Conservation (phyloP, 2,329 filamentous ascomycete species). For the Cladosporium oxysporum region DNA sequence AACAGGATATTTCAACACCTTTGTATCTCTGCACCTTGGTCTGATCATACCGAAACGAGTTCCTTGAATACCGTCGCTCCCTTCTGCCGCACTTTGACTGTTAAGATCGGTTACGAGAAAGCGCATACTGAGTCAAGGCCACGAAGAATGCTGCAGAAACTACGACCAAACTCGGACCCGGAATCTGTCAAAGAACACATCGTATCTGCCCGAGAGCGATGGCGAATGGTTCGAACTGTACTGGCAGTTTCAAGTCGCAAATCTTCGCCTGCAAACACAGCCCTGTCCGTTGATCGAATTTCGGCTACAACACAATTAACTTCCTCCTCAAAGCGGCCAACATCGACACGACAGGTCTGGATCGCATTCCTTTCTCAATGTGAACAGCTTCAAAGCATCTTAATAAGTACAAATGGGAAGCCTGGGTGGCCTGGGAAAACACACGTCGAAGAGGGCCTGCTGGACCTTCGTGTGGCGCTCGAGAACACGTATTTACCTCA, state of each 20-base stretch:
- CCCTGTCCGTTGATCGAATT: not conserved
- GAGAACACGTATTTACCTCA: conserved; percentile 27
- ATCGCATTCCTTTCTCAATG: conserved; percentile 25
- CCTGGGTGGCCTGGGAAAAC: conserved; percentile 34
- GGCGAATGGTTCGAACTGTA: not conserved
- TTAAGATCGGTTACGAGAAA: conserved; percentile 22
- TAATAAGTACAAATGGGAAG: conserved; percentile 31
- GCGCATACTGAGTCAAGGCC: not conserved
- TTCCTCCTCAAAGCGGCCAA: not conserved
- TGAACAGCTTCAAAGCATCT: conserved; percentile 25
- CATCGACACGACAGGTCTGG: not conserved
- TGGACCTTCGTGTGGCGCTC: conserved; percentile 32
- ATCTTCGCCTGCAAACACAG: not conserved
- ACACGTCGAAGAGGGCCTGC: conserved; percentile 30
- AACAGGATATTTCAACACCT: conserved; percentile 24
- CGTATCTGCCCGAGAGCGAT: not conserved
- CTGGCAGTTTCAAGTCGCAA: not conserved
- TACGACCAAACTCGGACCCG: not conserved
- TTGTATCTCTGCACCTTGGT: conserved; percentile 24
- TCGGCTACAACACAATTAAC: not conserved
- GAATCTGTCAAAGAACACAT: not conserved
- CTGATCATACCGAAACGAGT: not conserved
- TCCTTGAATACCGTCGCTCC: conserved; percentile 18
- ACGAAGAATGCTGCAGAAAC: not conserved
- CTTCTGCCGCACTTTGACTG: conserved; percentile 27